Percentiles rank a stretch among this genome's conserved stretches.
These are phyloP conservation scores for Nadsonia commutata DNA, from an alignment of 1,139 yeast species.

Conservation along the genomic window DNA sequence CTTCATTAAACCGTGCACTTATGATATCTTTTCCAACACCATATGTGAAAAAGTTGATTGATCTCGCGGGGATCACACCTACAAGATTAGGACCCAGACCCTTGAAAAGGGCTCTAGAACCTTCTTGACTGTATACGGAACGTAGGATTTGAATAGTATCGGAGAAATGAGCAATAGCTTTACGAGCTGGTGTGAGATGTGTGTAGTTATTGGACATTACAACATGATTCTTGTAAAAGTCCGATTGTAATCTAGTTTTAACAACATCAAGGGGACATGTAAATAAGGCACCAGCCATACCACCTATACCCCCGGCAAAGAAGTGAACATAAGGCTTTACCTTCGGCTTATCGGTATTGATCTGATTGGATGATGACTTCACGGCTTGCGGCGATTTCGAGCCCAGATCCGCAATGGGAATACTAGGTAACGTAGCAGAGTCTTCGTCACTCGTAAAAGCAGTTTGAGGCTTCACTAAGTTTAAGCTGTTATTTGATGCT, in stretches of 20 bases:
- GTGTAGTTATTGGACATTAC: slow-evolving; percentile 22
- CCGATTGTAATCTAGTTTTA: slow-evolving; percentile 87
- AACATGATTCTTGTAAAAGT: slow-evolving; percentile 34
- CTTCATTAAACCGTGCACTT: slow-evolving; percentile 48
- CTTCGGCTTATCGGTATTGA: slow-evolving; percentile 10
- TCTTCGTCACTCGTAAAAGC: not conserved
- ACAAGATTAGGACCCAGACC: slow-evolving; percentile 94
- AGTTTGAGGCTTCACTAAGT: not conserved
- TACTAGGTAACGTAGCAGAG: not conserved
- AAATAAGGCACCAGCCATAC: slow-evolving; percentile 91
- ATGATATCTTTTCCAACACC: slow-evolving; percentile 76
- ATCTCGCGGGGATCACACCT: slow-evolving; percentile 97
- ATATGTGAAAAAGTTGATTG: slow-evolving; percentile 91
- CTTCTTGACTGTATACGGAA: slow-evolving; percentile 61
- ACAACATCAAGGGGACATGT: slow-evolving; percentile 96
- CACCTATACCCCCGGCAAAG: slow-evolving; percentile 98
- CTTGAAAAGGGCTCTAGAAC: slow-evolving; percentile 72
- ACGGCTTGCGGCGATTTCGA: not conserved
- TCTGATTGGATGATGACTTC: not conserved
- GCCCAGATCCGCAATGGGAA: not conserved
- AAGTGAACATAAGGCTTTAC: slow-evolving; percentile 89
- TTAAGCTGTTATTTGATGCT: not conserved
- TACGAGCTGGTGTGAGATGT: slow-evolving; percentile 18
- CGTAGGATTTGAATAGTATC: slow-evolving; percentile 69
- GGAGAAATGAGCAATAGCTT: slow-evolving; percentile 53